phyloP scores from a whole-genome alignment of 169 alveolate species.

The Cystoisospora suis region DNA sequence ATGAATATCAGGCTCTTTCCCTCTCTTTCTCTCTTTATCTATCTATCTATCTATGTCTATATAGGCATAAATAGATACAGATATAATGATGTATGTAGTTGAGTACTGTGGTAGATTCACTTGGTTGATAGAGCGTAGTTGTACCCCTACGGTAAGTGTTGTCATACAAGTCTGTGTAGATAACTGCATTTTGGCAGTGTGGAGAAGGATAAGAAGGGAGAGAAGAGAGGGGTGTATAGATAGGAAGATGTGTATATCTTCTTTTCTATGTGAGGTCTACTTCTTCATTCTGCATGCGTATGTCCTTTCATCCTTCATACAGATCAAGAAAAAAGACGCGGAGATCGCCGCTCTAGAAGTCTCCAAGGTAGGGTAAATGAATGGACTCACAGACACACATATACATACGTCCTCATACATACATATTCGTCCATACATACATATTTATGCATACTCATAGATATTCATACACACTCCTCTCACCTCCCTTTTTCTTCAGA shows the following conservation, averaged over 20 bases:
- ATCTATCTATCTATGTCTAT: too few species aligned
- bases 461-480: neutral
- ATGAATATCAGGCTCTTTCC: neutral
- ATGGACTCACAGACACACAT: neutral
- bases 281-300: neutral
- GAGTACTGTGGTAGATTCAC: too few species aligned
- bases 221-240: too few species aligned
- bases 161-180: too few species aligned
- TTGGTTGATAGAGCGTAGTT: too few species aligned
- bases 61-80: too few species aligned
- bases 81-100: too few species aligned
- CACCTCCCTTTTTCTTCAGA: too few species aligned
- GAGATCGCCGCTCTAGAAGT: constrained; percentile 6
- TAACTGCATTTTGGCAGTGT: too few species aligned
- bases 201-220: too few species aligned
- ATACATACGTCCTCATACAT: neutral
- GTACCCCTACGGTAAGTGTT: too few species aligned
- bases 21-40: neutral
- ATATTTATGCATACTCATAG: neutral
- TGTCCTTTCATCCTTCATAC: neutral
- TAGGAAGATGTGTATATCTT: too few species aligned
- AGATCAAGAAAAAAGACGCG: constrained; percentile 29
- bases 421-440: neutral
- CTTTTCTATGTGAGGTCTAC: neutral
- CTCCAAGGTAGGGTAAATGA: neutral